Evolutionary conservation across 805 yeast genomes (phyloP), one percentile per base, ranked within the genome.

Genomic region (Cyberlindnera meyerae): DNA sequence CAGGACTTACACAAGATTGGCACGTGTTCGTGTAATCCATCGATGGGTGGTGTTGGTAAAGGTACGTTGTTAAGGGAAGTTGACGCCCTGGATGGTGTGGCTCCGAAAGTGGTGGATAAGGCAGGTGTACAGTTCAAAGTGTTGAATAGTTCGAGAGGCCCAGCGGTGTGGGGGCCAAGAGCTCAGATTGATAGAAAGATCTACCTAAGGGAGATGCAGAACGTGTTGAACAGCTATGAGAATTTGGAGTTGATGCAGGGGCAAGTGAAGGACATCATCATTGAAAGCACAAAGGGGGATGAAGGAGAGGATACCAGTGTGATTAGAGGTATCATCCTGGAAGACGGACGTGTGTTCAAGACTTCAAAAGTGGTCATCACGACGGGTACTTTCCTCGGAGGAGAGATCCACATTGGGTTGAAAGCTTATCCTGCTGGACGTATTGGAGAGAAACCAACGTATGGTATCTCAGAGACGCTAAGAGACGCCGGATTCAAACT

Each of bases 101-200:
- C 94, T 5, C 79, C 89, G 0, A 67, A 74, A 40, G 77, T 93
- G n/a, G 88, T 93, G 2, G 99, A 93, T 61, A 67, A 72, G 49
- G 94, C 97, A 0, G 98, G 97, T 0, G 83, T 89, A 21, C 96
- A 89, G 57, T 93, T 80, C 61, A 87, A 86, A 52, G 79, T 86
- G 43, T 66, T 93, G 44, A 93, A 93, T 57, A 70, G 80, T 31
- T 82, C 95, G 2, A 75, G 87, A 46, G 98, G 98, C 3, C 84
- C 95, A 0, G 98, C 98, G 0, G 97, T 90, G 2, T 95, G 97
- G 86, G 97, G 98, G 0, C 97, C 96, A 7, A 64, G 99, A 42
- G 96, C 96, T 1, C 98, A 93, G 62, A 90, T 93, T 21, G 98
- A 93, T 59, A 67, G 99, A 45, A 65, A 75, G 30, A 69, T 90